Base-by-base conservation (phyloP, 2,329 filamentous ascomycete species). In the Calycina herbarum region DNA sequence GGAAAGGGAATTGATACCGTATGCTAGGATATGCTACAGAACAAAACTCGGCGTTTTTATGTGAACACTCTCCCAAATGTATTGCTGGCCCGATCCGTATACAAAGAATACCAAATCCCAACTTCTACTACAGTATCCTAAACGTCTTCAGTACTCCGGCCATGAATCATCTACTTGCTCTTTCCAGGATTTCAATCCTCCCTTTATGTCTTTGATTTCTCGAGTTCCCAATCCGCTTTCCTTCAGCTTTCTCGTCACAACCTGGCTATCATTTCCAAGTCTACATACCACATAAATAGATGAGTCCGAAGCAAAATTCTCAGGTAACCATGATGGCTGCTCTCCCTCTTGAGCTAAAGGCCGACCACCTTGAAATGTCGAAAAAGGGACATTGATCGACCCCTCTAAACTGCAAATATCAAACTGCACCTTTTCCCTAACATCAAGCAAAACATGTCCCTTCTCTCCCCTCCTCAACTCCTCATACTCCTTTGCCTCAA, bases 401-500 rank as follows among this genome's bases (percentile, higher is more conserved):
- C 90, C 90, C 0, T 87, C 81, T 7, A 99, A 82, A 67, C 83
- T 88, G 69, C 90, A 93, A 57, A 98, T 88, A 17, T 90, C 89
- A 70, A 92, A 97, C 67, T 97, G 92, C 33, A 93, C 91, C 72
- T 87, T 87, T 71, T 96, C 93, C 1, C 95, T 84, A 0, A 96
- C 93, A 70, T 98, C 95, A 2, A 98, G 77, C 1, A 97, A 78
- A 0, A 92, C 74, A 62, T 89, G 86, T 1, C 74, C 70, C 65
- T 64, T 67, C 45, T 35, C 48, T 38, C 59, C 73, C 62, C 73
- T 72, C 35, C 75, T 70, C 15, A 65, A 42, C 42, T 66, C 68
- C 8, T 60, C 59, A 71, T 92, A 94, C 5, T 89, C 83, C 0
- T 78, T 72, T 0, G 88, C 87, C 0, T 87, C 85, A 40, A 97